Conservation (phyloP, 192 early-diverging fungal genomes). For the Rhizophagus prolifer region DNA sequence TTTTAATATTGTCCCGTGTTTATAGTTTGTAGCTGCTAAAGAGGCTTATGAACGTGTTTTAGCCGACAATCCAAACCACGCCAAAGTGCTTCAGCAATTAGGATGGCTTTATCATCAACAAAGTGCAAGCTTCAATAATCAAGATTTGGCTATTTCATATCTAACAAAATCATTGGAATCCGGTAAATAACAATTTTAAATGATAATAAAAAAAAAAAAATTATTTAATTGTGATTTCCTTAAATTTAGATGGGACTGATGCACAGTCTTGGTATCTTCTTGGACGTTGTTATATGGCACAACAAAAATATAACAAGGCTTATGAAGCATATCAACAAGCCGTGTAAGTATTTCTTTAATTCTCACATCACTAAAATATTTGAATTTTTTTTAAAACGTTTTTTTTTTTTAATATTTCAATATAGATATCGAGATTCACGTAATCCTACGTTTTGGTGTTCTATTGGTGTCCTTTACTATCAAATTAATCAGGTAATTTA, state of each 20-base stretch:
- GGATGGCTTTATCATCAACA: constrained; percentile 96
- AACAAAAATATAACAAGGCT: constrained; percentile 91
- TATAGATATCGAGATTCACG: constrained; percentile 74
- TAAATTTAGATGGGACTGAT: constrained; percentile 69
- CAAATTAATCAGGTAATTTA: constrained; percentile 79
- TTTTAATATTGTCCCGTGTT: neutral
- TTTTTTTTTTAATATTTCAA: neutral
- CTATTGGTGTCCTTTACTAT: constrained; percentile 97
- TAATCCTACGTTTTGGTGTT: constrained; percentile 98
- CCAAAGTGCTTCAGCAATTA: constrained; percentile 94
- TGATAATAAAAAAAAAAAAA: neutral
- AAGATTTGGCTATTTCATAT: constrained; percentile 79
- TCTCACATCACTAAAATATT: neutral
- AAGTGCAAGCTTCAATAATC: constrained; percentile 78
- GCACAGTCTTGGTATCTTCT: constrained; percentile 94
- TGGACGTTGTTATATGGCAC: constrained; percentile 95
- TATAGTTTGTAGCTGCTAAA: constrained; percentile 63
- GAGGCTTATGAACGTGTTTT: constrained; percentile 93
- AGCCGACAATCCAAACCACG: constrained; percentile 85
- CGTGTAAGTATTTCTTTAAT: constrained; percentile 45
- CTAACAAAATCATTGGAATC: constrained; percentile 80
- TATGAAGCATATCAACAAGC: constrained; percentile 98
- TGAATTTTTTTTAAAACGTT: neutral
- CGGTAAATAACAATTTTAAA: constrained; percentile 31
- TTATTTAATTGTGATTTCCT: neutral